These are phyloP conservation scores for Candida insectorum DNA, from an alignment of 805 yeast genomes.

Conservation along the genomic window DNA sequence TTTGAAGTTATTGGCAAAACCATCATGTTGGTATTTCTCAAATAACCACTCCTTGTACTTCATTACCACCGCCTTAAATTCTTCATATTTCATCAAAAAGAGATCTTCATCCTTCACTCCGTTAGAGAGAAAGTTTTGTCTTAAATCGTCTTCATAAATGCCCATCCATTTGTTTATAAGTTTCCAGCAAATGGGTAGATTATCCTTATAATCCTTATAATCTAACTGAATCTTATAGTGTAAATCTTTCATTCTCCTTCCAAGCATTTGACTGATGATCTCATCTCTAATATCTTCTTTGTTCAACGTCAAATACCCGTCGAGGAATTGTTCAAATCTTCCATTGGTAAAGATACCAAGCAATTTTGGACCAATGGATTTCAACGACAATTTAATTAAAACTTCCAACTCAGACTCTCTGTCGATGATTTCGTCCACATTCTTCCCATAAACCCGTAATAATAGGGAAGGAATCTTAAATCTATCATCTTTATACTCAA, in stretches of 20 bases:
- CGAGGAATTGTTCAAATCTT: conserved; percentile 87
- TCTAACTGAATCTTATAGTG: conserved; percentile 75
- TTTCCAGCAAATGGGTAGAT: conserved; percentile 69
- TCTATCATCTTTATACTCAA: conserved; percentile 49
- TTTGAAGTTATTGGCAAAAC: conserved; percentile 49
- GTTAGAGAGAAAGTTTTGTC: conserved; percentile 21
- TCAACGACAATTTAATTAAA: conserved; percentile 67
- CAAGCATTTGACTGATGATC: conserved; percentile 76
- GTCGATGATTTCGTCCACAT: conserved; percentile 82
- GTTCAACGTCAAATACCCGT: conserved; percentile 74
- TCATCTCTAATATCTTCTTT: conserved; percentile 72
- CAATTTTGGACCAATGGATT: conserved; percentile 83
- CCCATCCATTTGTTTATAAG: conserved; percentile 69
- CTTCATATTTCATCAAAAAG: conserved; percentile 45
- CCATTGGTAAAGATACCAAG: conserved; percentile 92
- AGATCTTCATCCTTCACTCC: conserved; percentile 30
- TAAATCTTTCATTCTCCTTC: conserved; percentile 93
- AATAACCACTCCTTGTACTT: conserved; percentile 64
- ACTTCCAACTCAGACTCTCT: conserved; percentile 74
- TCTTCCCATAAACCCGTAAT: conserved; percentile 83
- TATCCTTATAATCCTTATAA: conserved; percentile 44
- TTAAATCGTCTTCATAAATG: conserved; percentile 43
- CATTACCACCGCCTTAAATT: conserved; percentile 47
- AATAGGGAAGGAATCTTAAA: conserved; percentile 57
- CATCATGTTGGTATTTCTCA: conserved; percentile 42